These are phyloP conservation scores for Bocquillonia castaneifolia DNA, from an alignment of 441 rosid species.

Conservation along the genomic window DNA sequence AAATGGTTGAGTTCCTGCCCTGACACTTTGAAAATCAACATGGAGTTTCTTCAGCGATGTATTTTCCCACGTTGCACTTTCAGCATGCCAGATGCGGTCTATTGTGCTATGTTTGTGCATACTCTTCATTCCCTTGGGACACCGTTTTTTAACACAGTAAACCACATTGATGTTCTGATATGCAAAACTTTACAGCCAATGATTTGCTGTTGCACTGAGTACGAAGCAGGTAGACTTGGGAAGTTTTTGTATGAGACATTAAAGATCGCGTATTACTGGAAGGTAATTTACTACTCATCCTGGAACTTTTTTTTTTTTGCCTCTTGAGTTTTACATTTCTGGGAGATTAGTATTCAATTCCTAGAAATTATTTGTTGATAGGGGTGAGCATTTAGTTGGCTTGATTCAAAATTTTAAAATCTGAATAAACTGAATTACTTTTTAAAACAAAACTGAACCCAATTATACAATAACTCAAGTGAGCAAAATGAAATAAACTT, in stretches of 20 bases:
- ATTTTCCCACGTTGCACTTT: conserved; percentile 99
- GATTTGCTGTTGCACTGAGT: conserved; percentile 99
- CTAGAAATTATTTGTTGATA: background rate
- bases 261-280: conserved; percentile 98
- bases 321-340: background rate
- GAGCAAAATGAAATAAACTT: too few relatives aligned
- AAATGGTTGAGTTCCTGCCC: conserved; percentile 99
- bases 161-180: conserved; percentile 96
- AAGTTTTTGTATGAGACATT: conserved; percentile 89
- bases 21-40: conserved; percentile 95
- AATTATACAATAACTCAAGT: too few relatives aligned
- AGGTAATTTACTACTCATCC: conserved; percentile 44
- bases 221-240: conserved; percentile 98
- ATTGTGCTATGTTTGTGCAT: conserved; percentile 97
- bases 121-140: conserved; percentile 98
- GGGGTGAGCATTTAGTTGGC: too few relatives aligned
- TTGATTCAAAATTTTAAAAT: too few relatives aligned
- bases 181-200: conserved; percentile 99
- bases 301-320: background rate
- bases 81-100: conserved; percentile 99
- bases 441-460: too few relatives aligned
- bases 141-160: conserved; percentile 97
- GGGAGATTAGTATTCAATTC: background rate
- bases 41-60: conserved; percentile 99
- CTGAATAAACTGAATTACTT: too few relatives aligned